Percentiles rank a stretch among this genome's conserved stretches.
These are phyloP conservation scores for Penicillium nordicum DNA, from an alignment of 2,329 filamentous ascomycete genomes.

Conservation along the genomic window DNA sequence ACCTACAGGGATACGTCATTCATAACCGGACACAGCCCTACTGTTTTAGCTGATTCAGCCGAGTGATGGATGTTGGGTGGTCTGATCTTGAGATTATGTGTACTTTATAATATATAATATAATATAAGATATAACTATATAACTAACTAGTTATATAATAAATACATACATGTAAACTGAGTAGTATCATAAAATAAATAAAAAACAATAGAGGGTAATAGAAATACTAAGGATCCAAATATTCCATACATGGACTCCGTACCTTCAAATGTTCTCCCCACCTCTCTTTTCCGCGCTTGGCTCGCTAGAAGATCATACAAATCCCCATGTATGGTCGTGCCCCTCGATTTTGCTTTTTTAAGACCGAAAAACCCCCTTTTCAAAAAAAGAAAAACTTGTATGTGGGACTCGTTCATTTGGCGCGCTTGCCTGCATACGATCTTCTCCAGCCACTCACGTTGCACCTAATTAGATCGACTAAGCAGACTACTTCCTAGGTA, in stretches of 20 bases:
- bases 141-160: background rate
- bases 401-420: background rate
- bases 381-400: background rate
- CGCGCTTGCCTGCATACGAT: conserved; percentile 8
- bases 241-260: too few species aligned
- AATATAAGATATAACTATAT: too few species aligned
- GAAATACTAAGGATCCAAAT: too few species aligned
- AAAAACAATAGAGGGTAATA: too few species aligned
- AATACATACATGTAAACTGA: background rate
- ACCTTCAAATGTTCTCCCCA: too few species aligned
- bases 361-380: background rate
- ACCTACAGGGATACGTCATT: background rate
- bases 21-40: background rate
- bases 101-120: background rate
- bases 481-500: conserved; percentile 7
- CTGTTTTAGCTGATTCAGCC: background rate
- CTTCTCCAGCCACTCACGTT: conserved; percentile 17
- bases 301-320: background rate
- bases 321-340: background rate
- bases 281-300: conserved; percentile 4
- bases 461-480: conserved; percentile 14
- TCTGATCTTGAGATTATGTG: background rate
- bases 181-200: too few species aligned
- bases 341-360: background rate
- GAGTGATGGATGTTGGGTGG: background rate